A percentile compares a stretch with the other conserved stretches of the same genome.
These are phyloP conservation scores for Penicillium sp. DNA, from an alignment of 2,329 filamentous ascomycete genomes.

Conservation along the genomic window DNA sequence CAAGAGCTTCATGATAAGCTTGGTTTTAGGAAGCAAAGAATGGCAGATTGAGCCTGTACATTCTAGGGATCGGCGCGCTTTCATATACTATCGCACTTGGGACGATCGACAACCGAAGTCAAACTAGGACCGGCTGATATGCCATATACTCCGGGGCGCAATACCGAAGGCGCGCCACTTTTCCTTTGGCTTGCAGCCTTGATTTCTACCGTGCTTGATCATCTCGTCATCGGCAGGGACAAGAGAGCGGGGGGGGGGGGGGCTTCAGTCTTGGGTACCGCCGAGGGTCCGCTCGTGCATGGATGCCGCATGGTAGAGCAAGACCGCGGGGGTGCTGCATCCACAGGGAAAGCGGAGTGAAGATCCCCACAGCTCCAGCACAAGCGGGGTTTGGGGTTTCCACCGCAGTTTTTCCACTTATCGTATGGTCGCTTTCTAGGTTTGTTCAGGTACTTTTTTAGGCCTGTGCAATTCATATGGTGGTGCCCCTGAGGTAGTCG, in stretches of 20 bases:
- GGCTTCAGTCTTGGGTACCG: neutral
- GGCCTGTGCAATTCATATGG: neutral
- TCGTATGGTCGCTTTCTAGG: conserved; percentile 8
- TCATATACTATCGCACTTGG: conserved; percentile 16
- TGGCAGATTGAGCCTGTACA: neutral
- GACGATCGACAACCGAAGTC: conserved; percentile 3
- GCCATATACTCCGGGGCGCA: conserved; percentile 6
- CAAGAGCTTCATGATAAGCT: conserved; percentile 38
- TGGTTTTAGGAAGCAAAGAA: neutral
- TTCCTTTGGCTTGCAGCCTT: neutral
- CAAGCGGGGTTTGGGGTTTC: conserved; percentile 9
- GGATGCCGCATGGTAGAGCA: conserved; percentile 3
- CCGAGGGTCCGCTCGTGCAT: conserved; percentile 4
- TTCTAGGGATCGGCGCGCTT: conserved; percentile 14
- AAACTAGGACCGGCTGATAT: conserved; percentile 1
- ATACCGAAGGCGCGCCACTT: neutral
- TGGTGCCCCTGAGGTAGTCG: neutral
- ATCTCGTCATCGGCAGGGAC: conserved; percentile 12
- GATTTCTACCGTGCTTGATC: neutral
- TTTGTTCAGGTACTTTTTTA: neutral
- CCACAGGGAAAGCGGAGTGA: conserved; percentile 11
- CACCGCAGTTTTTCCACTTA: conserved; percentile 23
- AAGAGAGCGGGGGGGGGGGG: conserved; percentile 8
- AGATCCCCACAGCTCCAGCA: conserved; percentile 14
- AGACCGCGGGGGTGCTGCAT: conserved; percentile 2